Conservation (phyloP, 1,284 basidiomycete genomes). For the Omphalotus olearius region DNA sequence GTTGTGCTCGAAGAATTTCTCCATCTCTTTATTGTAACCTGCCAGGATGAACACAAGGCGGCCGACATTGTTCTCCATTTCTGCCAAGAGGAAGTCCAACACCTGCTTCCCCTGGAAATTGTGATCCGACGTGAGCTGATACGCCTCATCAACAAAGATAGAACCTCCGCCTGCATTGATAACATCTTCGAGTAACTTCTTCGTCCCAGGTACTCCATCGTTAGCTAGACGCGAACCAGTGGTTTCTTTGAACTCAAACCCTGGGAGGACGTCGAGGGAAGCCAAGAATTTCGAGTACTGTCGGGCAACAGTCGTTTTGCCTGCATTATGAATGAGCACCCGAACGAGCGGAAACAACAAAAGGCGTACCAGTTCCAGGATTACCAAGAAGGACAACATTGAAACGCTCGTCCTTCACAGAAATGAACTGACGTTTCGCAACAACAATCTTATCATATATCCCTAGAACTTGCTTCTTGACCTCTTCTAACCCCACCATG, state of each 20-base stretch:
- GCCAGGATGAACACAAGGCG: slow-evolving; percentile 66
- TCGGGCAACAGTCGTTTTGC: slow-evolving; percentile 66
- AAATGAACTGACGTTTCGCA: slow-evolving; percentile 38
- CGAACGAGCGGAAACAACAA: background rate
- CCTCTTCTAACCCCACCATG: slow-evolving; percentile 54
- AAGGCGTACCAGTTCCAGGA: slow-evolving; percentile 49
- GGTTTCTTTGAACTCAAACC: slow-evolving; percentile 51
- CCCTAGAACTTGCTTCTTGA: slow-evolving; percentile 45
- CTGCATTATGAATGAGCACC: slow-evolving; percentile 27
- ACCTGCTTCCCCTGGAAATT: slow-evolving; percentile 48
- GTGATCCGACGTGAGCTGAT: slow-evolving; percentile 50
- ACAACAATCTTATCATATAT: slow-evolving; percentile 51
- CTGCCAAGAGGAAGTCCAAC: slow-evolving; percentile 61
- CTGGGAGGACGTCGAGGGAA: slow-evolving; percentile 50
- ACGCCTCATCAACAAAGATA: slow-evolving; percentile 67
- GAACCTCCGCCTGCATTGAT: slow-evolving; percentile 52
- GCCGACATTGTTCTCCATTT: slow-evolving; percentile 68
- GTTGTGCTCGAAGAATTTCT: slow-evolving; percentile 71
- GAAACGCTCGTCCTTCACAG: slow-evolving; percentile 47
- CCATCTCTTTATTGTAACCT: slow-evolving; percentile 67
- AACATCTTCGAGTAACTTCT: slow-evolving; percentile 46
- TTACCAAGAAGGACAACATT: slow-evolving; percentile 57
- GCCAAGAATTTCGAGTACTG: slow-evolving; percentile 58
- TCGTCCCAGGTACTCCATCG: slow-evolving; percentile 47
- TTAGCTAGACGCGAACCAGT: slow-evolving; percentile 56